A percentile compares a stretch with the other conserved stretches of the same genome.
Conservation (phyloP, 2,329 filamentous ascomycete genomes). For the Fusarium nodosum region DNA sequence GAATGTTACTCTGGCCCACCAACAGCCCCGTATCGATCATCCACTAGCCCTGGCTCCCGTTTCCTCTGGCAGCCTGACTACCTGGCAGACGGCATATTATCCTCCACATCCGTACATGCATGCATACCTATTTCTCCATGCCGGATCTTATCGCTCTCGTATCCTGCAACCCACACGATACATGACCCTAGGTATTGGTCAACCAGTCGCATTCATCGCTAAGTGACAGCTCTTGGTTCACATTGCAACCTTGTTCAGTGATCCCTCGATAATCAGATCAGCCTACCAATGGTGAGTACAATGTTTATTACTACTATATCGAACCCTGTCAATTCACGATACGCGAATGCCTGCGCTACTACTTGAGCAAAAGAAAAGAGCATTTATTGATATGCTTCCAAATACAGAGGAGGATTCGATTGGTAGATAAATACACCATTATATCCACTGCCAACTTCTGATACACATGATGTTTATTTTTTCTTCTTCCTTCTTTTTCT, state of each 20-base stretch:
- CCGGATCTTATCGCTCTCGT: constrained; percentile 19
- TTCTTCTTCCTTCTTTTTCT: not conserved
- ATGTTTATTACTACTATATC: not conserved
- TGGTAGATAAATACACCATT: not conserved
- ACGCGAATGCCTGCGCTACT: not conserved
- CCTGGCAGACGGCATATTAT: constrained; percentile 6
- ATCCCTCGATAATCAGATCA: not conserved
- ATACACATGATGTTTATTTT: not conserved
- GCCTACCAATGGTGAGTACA: not conserved
- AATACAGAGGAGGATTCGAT: not conserved
- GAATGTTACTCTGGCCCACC: constrained; percentile 7
- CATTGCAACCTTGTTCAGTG: not conserved
- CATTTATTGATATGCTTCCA: not conserved
- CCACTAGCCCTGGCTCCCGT: constrained; percentile 30
- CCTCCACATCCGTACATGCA: not conserved
- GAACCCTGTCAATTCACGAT: not conserved
- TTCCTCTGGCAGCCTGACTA: not conserved
- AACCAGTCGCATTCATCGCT: constrained; percentile 32
- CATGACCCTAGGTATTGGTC: constrained; percentile 15
- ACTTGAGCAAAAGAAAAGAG: not conserved
- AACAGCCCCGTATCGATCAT: constrained; percentile 9
- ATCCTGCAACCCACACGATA: constrained; percentile 30
- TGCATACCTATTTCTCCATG: constrained; percentile 14
- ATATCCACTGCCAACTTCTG: not conserved
- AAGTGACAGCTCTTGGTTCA: constrained; percentile 18